phyloP scores from a whole-genome alignment of 805 yeast species.

The Saturnispora silvae region DNA sequence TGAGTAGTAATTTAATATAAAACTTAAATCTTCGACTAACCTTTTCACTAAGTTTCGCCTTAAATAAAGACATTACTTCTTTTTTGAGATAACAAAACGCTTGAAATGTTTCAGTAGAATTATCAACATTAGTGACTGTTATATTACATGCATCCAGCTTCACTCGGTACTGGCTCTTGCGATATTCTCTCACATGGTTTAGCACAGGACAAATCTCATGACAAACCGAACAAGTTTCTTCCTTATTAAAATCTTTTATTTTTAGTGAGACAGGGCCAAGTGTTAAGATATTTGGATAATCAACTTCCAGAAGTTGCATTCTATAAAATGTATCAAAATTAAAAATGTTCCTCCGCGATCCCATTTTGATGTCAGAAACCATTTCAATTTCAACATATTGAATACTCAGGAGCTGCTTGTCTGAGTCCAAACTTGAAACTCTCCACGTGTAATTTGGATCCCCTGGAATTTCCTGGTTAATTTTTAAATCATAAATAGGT shows the following conservation, averaged over 20 bases:
- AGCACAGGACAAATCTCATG: not conserved
- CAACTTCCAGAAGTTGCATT: not conserved
- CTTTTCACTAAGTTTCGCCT: no score
- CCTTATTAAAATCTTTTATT: not conserved
- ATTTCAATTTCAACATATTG: no score
- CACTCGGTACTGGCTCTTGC: not conserved
- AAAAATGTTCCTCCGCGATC: no score
- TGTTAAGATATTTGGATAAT: not conserved
- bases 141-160: not conserved
- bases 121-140: no score
- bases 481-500: not conserved
- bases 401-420: no score
- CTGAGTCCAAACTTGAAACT: not conserved
- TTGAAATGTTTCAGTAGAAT: no score
- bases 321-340: not conserved
- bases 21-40: no score
- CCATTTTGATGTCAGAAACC: no score
- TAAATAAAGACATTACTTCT: no score
- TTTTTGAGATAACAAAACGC: no score
- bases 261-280: not conserved
- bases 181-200: not conserved
- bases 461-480: not conserved
- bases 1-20: no score
- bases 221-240: not conserved
- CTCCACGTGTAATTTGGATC: conserved; percentile 1